These are phyloP conservation scores for Picea glauca DNA, from an alignment of 75 land plant species.

Conservation along the genomic window DNA sequence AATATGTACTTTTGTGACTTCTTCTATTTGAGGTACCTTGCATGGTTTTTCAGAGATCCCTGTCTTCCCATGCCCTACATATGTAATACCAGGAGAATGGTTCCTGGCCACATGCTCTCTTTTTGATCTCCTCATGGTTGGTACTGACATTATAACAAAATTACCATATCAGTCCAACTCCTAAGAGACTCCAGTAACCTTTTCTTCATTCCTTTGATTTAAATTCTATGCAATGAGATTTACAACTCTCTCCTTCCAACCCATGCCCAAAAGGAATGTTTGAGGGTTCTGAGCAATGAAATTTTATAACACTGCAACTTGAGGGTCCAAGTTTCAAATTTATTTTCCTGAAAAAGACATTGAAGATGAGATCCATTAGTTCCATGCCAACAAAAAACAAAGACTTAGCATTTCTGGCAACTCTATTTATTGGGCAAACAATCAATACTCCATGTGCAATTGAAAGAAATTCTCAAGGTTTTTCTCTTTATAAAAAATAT, in stretches of 20 bases:
- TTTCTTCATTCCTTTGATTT: background rate
- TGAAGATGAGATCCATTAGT: background rate
- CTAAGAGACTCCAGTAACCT: background rate
- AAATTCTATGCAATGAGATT: background rate
- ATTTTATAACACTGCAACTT: background rate
- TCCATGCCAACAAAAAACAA: background rate
- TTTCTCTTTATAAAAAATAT: too few species aligned
- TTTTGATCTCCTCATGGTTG: conserved; percentile 10
- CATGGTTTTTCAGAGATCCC: background rate
- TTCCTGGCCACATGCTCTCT: conserved; percentile 6
- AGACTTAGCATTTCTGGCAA: background rate
- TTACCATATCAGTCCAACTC: background rate
- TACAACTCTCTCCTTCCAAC: conserved; percentile 1
- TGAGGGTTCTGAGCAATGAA: background rate
- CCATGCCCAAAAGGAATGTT: background rate
- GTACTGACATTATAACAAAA: conserved; percentile 1
- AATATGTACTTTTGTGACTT: background rate
- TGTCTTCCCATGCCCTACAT: conserved; percentile 1
- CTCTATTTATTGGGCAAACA: too few species aligned
- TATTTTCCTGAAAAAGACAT: background rate
- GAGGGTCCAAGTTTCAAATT: background rate
- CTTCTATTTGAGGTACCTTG: background rate
- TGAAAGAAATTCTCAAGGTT: too few species aligned
- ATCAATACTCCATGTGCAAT: too few species aligned
- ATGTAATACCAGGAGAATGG: conserved; percentile 1